Evolutionary conservation across 495 filamentous ascomycete species (phyloP).

Genomic region (Evernia prunastri): DNA sequence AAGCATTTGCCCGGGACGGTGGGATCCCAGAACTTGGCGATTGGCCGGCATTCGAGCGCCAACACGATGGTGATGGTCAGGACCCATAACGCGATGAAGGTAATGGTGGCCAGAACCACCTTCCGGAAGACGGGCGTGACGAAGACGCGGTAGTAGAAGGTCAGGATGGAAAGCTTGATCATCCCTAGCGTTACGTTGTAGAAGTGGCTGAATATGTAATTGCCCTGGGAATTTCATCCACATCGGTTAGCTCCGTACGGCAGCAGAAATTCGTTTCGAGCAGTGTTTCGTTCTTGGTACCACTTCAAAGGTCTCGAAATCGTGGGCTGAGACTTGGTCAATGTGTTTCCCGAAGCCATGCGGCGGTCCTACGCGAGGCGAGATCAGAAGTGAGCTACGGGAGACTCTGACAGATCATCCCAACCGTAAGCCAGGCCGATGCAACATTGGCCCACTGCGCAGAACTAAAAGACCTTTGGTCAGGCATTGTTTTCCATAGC

Average conservation of each 20-base stretch:
- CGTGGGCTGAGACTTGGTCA: slow-evolving; percentile 13
- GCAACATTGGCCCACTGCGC: slow-evolving; percentile 2
- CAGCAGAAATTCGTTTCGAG: not conserved
- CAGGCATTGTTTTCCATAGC: not conserved
- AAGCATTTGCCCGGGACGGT: slow-evolving; percentile 28
- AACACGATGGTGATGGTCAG: slow-evolving; percentile 24
- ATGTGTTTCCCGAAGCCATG: slow-evolving; percentile 26
- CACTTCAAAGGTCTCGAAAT: slow-evolving; percentile 21
- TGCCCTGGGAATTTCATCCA: slow-evolving; percentile 5
- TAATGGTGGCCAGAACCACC: slow-evolving; percentile 19
- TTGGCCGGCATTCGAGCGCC: slow-evolving; percentile 32
- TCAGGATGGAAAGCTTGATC: slow-evolving; percentile 33
- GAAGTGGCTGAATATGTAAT: slow-evolving; percentile 11
- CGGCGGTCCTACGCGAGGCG: slow-evolving; percentile 23
- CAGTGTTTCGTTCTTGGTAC: slow-evolving; percentile 5
- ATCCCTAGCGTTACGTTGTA: slow-evolving; percentile 23
- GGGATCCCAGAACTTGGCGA: slow-evolving; percentile 33
- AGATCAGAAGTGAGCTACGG: not conserved
- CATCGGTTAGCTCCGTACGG: not conserved
- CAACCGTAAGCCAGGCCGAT: slow-evolving; percentile 1
- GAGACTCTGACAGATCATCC: not conserved
- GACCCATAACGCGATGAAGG: slow-evolving; percentile 17
- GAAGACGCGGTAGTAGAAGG: slow-evolving; percentile 33
- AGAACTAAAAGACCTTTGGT: not conserved
- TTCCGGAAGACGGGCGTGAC: slow-evolving; percentile 24